Percentiles rank a stretch among this genome's conserved stretches.
phyloP scores from a whole-genome alignment of 129 eudicot genomes.

The Lonicera japonica region DNA sequence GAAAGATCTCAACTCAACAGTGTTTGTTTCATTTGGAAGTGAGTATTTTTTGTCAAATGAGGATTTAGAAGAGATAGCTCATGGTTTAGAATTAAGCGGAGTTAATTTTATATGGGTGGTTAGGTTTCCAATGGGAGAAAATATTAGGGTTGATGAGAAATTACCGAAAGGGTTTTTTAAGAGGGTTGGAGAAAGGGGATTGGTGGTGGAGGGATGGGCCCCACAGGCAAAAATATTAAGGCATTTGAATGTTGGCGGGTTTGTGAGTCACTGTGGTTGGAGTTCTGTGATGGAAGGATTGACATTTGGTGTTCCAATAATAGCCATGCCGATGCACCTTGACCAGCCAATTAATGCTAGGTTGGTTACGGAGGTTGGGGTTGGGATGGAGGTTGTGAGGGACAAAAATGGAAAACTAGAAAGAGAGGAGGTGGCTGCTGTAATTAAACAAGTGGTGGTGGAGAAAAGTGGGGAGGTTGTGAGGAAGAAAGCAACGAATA shows the following conservation, averaged over 20 bases:
- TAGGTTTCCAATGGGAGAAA: constrained; percentile 11
- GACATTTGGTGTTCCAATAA: constrained; percentile 26
- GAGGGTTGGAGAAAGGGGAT: constrained; percentile 10
- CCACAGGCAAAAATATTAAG: constrained; percentile 8
- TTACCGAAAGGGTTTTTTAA: constrained; percentile 5
- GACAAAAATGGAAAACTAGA: constrained; percentile 16
- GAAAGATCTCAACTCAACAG: constrained; percentile 2
- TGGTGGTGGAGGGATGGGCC: constrained; percentile 19
- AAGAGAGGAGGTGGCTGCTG: constrained; percentile 14
- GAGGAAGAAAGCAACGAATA: constrained; percentile 8
- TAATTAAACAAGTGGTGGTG: constrained; percentile 18
- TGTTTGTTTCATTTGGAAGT: constrained; percentile 22
- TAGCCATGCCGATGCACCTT: constrained; percentile 32
- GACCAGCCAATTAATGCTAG: constrained; percentile 35
- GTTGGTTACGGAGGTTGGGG: constrained; percentile 23
- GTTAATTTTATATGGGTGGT: constrained; percentile 20
- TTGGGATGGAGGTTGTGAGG: constrained; percentile 23
- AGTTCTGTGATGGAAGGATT: constrained; percentile 23
- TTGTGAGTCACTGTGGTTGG: constrained; percentile 32
- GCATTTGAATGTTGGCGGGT: constrained; percentile 14
- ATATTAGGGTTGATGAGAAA: neutral
- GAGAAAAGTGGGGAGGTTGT: constrained; percentile 16
- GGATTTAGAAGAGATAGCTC: constrained; percentile 15
- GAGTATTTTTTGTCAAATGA: constrained; percentile 11
- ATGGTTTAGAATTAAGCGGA: constrained; percentile 8